Conservation (phyloP, 192 early-diverging fungal species). For the Coemansia sp. region DNA sequence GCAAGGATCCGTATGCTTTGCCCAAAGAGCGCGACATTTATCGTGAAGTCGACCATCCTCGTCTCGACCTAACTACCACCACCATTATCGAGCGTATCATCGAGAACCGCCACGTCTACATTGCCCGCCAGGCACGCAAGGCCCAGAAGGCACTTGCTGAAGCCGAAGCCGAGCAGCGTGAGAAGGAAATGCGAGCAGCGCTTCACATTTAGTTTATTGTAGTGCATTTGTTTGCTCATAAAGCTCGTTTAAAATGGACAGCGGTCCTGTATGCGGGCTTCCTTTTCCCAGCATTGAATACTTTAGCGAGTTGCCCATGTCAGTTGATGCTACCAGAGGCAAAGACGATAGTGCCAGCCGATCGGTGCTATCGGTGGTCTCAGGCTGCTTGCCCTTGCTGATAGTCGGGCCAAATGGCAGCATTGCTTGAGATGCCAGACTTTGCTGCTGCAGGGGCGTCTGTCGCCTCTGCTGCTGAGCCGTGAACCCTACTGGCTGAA, state of each 20-base stretch:
- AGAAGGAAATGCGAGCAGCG: constrained; percentile 55
- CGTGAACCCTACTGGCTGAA: constrained; percentile 39
- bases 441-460: constrained; percentile 3
- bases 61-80: constrained; percentile 75
- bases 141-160: constrained; percentile 67
- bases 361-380: constrained; percentile 11
- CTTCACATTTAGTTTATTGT: constrained; percentile 6
- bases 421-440: constrained; percentile 37
- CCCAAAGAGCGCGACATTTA: constrained; percentile 80
- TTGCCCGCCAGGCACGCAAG: constrained; percentile 74
- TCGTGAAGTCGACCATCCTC: constrained; percentile 73
- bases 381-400: constrained; percentile 14
- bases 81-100: constrained; percentile 89
- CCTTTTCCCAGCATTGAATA: neutral
- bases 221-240: constrained; percentile 33
- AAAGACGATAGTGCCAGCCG: constrained; percentile 38
- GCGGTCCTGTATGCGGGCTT: constrained; percentile 12
- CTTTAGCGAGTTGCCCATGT: constrained; percentile 21
- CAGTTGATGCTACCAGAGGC: constrained; percentile 40
- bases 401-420: constrained; percentile 47
- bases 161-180: constrained; percentile 59
- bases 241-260: constrained; percentile 47
- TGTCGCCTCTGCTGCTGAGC: constrained; percentile 4
- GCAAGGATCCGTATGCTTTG: constrained; percentile 80
- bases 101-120: constrained; percentile 76